phyloP scores from a whole-genome alignment of 768 basidiomycete genomes.

The Suillus placidus region DNA sequence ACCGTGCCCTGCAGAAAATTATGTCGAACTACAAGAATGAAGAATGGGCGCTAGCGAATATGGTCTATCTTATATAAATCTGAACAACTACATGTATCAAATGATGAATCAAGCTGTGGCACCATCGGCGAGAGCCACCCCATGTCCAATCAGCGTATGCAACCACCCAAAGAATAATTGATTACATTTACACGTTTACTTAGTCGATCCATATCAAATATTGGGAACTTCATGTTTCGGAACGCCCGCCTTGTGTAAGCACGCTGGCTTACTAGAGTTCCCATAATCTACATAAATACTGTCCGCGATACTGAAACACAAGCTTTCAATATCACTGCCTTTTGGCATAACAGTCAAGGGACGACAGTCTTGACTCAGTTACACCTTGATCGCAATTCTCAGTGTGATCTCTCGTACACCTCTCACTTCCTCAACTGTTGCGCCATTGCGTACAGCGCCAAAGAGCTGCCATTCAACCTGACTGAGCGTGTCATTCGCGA shows the following conservation, averaged over 20 bases:
- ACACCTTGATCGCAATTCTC: slow-evolving; percentile 49
- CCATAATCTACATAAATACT: too few species aligned
- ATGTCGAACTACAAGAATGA: slow-evolving; percentile 9
- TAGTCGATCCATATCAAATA: slow-evolving; percentile 19
- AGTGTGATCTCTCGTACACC: slow-evolving; percentile 61
- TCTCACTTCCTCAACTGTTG: slow-evolving; percentile 50
- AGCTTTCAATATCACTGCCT: too few species aligned
- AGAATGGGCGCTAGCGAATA: neutral
- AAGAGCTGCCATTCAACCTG: slow-evolving; percentile 67
- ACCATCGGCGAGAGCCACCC: neutral
- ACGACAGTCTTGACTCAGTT: too few species aligned
- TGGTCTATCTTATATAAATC: neutral
- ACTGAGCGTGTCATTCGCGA: slow-evolving; percentile 60
- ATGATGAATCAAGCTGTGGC: neutral
- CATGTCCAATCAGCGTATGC: neutral
- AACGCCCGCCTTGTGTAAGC: slow-evolving; percentile 52
- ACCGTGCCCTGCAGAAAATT: slow-evolving; percentile 7
- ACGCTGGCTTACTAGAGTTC: too few species aligned
- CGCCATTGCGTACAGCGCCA: slow-evolving; percentile 57
- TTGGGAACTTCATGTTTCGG: slow-evolving; percentile 60
- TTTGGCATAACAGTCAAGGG: too few species aligned
- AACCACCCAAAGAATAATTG: neutral
- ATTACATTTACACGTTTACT: neutral
- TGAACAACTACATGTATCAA: slow-evolving; percentile 1
- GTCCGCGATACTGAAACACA: too few species aligned